Percentiles rank a stretch among this genome's conserved stretches.
Evolutionary conservation across 805 yeast genomes (phyloP).

Genomic region (Gaillardinia entomophila): DNA sequence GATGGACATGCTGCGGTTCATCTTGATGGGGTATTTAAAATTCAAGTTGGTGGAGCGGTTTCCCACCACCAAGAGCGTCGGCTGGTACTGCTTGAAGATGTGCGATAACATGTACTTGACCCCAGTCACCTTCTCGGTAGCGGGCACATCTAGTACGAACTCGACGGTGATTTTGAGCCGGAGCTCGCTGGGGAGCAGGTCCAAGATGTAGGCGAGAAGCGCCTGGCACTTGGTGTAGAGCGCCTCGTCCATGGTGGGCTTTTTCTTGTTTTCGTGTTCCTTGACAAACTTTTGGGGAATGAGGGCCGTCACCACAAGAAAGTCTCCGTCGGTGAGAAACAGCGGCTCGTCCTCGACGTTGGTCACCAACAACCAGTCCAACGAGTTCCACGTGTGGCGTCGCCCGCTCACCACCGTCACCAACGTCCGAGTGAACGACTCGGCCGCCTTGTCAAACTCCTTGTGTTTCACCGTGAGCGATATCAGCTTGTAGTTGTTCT

Average conservation of each 20-base stretch:
- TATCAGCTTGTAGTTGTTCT: constrained; percentile 30
- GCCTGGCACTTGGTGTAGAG: constrained; percentile 16
- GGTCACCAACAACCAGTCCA: constrained; percentile 31
- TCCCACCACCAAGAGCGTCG: constrained; percentile 32
- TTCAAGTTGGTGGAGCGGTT: constrained; percentile 35
- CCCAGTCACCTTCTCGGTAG: constrained; percentile 11
- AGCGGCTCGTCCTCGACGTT: constrained; percentile 4
- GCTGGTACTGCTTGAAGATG: constrained; percentile 36
- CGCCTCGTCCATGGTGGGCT: constrained; percentile 6
- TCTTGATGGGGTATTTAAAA: constrained; percentile 34
- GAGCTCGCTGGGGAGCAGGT: constrained; percentile 11
- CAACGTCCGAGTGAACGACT: constrained; percentile 21
- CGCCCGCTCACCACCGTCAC: constrained; percentile 35
- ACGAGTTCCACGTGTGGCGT: constrained; percentile 38
- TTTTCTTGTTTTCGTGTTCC: constrained; percentile 7
- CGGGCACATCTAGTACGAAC: constrained; percentile 19
- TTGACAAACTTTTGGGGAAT: constrained; percentile 21
- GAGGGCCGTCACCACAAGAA: constrained; percentile 29
- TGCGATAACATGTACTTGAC: constrained; percentile 31
- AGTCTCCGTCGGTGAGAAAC: constrained; percentile 34
- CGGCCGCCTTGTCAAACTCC: constrained; percentile 19
- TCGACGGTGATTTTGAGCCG: constrained; percentile 36
- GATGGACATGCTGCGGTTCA: constrained; percentile 8
- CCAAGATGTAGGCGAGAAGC: constrained; percentile 13
- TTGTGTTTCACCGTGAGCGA: constrained; percentile 42